Percentiles rank a stretch among this genome's conserved stretches.
These are phyloP conservation scores for Aspergillus sparsus DNA, from an alignment of 495 filamentous ascomycete genomes.

Conservation along the genomic window DNA sequence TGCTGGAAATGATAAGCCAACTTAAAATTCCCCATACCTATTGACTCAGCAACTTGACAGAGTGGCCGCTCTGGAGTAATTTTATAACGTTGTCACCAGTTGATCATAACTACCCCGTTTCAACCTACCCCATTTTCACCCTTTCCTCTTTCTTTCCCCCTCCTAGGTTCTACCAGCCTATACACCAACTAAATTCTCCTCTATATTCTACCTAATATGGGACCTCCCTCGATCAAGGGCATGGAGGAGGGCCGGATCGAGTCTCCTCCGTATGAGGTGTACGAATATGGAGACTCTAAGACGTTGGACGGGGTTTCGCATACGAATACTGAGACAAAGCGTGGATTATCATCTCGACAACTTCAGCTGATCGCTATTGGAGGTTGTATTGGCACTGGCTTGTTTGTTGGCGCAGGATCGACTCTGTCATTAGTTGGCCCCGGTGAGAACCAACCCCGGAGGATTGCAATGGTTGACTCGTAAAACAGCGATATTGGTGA, in stretches of 20 bases:
- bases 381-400: conserved; percentile 73
- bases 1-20: conserved; percentile 20
- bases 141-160: neutral
- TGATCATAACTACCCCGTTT: neutral
- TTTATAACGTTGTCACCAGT: conserved; percentile 9
- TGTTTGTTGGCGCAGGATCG: conserved; percentile 70
- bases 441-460: conserved; percentile 37
- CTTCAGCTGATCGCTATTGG: conserved; percentile 69
- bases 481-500: neutral
- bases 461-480: neutral
- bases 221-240: conserved; percentile 23
- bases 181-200: neutral
- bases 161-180: neutral
- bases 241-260: conserved; percentile 24
- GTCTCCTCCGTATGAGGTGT: conserved; percentile 4
- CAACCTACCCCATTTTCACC: neutral
- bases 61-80: conserved; percentile 1
- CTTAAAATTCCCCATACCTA: neutral
- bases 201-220: conserved; percentile 18
- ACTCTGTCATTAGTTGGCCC: conserved; percentile 65
- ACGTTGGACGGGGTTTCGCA: conserved; percentile 24
- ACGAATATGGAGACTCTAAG: conserved; percentile 28
- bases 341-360: conserved; percentile 51
- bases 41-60: conserved; percentile 17
- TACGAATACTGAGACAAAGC: conserved; percentile 25